A percentile compares a stretch with the other conserved stretches of the same genome.
These are phyloP conservation scores for Delonix regia DNA, from an alignment of 306 rosid species.

Conservation along the genomic window DNA sequence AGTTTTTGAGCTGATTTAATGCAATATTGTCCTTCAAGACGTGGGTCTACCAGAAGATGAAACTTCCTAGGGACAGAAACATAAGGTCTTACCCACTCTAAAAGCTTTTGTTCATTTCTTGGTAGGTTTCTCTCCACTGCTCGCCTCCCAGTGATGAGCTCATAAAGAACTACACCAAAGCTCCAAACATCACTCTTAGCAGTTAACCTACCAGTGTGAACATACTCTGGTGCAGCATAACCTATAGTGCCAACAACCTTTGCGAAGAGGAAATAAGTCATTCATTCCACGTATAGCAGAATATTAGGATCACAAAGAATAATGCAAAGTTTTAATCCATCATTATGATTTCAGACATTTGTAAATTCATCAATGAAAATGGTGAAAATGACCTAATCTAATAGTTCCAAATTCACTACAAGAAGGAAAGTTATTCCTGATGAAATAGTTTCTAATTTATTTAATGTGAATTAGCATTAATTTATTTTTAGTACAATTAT, in stretches of 20 bases:
- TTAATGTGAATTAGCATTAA: no score
- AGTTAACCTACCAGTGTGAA: constrained; percentile 89
- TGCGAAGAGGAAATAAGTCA: constrained; percentile 38
- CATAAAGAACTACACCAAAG: constrained; percentile 92
- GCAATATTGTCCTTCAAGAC: constrained; percentile 73
- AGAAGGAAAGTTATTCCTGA: constrained; percentile 23
- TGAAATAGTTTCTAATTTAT: no score
- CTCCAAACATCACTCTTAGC: constrained; percentile 97
- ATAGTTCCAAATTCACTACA: background rate
- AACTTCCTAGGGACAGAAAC: constrained; percentile 80
- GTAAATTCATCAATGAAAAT: constrained; percentile 24
- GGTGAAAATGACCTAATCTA: constrained; percentile 2
- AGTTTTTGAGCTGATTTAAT: constrained; percentile 82
- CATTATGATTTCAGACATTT: background rate
- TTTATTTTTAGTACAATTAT: no score
- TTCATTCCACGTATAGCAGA: constrained; percentile 25
- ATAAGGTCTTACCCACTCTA: constrained; percentile 91
- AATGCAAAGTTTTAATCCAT: constrained; percentile 14
- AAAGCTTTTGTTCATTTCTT: constrained; percentile 82
- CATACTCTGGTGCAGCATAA: constrained; percentile 97
- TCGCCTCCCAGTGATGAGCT: constrained; percentile 95
- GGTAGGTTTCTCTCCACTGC: constrained; percentile 96
- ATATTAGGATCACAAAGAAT: constrained; percentile 1
- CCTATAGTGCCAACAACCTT: constrained; percentile 98
- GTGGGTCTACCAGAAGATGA: constrained; percentile 77